Conservation (phyloP, 164 flowering plant genomes). For the Chimonanthus salicifolius region DNA sequence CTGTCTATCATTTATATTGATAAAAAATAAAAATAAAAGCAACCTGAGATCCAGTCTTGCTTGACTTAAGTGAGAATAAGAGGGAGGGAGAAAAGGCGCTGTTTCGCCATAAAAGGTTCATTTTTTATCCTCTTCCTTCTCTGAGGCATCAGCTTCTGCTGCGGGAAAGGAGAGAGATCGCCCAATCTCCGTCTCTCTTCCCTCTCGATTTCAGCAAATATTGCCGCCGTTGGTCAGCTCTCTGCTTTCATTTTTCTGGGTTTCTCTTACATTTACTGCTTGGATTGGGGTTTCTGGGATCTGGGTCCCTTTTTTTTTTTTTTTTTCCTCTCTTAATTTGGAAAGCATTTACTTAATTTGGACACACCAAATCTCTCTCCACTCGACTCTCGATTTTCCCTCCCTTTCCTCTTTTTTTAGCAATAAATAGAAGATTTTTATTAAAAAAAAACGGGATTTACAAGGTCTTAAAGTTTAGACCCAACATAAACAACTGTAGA, state of each 20-base stretch:
- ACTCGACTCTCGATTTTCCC: too few species aligned
- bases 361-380: too few species aligned
- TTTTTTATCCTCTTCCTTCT: background rate
- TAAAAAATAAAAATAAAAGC: too few species aligned
- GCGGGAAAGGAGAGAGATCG: background rate
- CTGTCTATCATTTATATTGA: too few species aligned
- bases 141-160: background rate
- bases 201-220: background rate
- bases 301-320: background rate
- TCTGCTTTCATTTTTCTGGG: background rate
- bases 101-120: constrained; percentile 1
- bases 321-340: constrained; percentile 3
- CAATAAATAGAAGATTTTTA: too few species aligned
- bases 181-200: background rate
- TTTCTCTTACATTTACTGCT: background rate
- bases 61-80: background rate
- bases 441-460: too few species aligned
- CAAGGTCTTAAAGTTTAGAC: too few species aligned
- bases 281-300: background rate
- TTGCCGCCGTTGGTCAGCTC: background rate
- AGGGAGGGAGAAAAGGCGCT: background rate
- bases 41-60: too few species aligned
- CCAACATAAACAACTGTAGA: too few species aligned
- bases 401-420: background rate
- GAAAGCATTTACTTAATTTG: background rate